These are phyloP conservation scores for Syncephalastrum monosporum DNA, from an alignment of 371 early-diverging fungal genomes.

Conservation along the genomic window DNA sequence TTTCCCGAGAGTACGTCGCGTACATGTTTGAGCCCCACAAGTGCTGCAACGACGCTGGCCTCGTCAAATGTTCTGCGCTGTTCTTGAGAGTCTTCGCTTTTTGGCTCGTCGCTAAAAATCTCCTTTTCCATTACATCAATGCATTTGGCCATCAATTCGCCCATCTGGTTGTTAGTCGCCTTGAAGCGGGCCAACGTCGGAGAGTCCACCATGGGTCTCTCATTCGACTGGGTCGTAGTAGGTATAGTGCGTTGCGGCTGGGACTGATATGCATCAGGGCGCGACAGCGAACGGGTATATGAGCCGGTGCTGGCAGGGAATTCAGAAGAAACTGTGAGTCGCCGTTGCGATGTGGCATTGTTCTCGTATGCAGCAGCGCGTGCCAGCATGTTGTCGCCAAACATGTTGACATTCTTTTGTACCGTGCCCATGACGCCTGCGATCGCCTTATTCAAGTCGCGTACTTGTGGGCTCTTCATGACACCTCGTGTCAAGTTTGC, in stretches of 20 bases:
- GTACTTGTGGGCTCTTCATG: slow-evolving; percentile 60
- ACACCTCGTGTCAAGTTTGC: slow-evolving; percentile 46
- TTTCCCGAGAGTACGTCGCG: slow-evolving; percentile 60
- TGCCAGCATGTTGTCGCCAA: slow-evolving; percentile 39
- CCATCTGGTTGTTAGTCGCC: slow-evolving; percentile 48
- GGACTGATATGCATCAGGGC: too few relatives aligned
- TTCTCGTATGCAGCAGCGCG: slow-evolving; percentile 6
- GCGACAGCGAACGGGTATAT: too few relatives aligned
- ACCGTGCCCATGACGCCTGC: slow-evolving; percentile 57
- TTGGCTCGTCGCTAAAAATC: slow-evolving; percentile 18
- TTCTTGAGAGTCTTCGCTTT: slow-evolving; percentile 2
- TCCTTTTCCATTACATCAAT: slow-evolving; percentile 55
- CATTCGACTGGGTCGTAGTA: too few relatives aligned
- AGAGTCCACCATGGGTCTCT: neutral
- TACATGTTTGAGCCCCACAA: slow-evolving; percentile 60
- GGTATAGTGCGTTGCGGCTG: too few relatives aligned
- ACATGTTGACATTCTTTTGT: slow-evolving; percentile 50
- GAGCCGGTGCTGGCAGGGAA: slow-evolving; percentile 41
- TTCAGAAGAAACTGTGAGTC: slow-evolving; percentile 32
- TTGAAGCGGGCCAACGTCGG: slow-evolving; percentile 14
- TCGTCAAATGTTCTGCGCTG: slow-evolving; percentile 23
- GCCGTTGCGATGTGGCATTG: slow-evolving; percentile 9
- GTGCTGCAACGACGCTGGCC: slow-evolving; percentile 38
- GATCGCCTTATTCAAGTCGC: slow-evolving; percentile 64
- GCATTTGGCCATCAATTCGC: slow-evolving; percentile 52